Base-by-base conservation (phyloP, 371 early-diverging fungal species). In the Cokeromyces recurvatus region DNA sequence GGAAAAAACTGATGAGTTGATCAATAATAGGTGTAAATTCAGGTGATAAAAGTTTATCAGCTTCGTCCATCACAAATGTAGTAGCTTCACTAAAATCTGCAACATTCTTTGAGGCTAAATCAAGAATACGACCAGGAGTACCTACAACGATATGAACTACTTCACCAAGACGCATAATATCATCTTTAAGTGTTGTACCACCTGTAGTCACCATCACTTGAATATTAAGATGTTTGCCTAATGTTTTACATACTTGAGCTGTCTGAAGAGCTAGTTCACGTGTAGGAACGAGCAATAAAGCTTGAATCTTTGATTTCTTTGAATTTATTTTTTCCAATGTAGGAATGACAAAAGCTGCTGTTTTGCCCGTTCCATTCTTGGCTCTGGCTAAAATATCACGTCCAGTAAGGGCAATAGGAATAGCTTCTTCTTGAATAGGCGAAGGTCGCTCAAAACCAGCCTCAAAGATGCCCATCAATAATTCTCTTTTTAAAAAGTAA, bases 321-420 rank as follows among this genome's bases (percentile, higher is more conserved):
- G 81, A 72, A 61, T 91, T 83, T 54, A 95, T 81, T 68, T 94
- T 97, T 58, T 98, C 95, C 47, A 99, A 77, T 1, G 91, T 80
- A 1, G 97, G 97, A 50, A 99, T 95, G 42, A 90, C 79, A 60
- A 95, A 98, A 1, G 97, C 95, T 15, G 94, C 97, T 0, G 99
- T 97, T 72, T 99, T 99, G 40, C 98, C 99, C 1, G 98, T 97
- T 19, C 99, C 99, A 70, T 97, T 98, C 72, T 97, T 97, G 31
- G 97, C 93, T 54, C 96, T 78, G 9, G 96, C 98, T 36, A 95
- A 78, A 43, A 97, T 91, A 68, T 99, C 95, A 54, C 94, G 78
- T 8, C 96, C 97, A 10, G 94, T 84, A 22, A 98, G 79, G 3
- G 96, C 94, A 57, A 95, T 91, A 10, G 97, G 97, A 50, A 99